Conservation (phyloP, 495 filamentous ascomycete genomes). For the Parmelia sp. region DNA sequence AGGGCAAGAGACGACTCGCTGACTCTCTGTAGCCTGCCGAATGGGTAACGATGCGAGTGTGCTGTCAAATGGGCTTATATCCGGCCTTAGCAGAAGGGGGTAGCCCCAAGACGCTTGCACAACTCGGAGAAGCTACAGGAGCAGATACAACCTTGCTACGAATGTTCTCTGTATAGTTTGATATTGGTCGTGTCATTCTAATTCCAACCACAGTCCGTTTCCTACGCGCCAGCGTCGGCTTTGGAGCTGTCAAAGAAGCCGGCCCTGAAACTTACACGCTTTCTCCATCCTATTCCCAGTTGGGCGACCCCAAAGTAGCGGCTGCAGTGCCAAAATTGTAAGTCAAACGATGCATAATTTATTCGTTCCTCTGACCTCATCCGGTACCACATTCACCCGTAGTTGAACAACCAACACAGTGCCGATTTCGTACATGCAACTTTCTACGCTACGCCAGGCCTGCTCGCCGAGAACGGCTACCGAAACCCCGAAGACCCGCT, state of each 20-base stretch:
- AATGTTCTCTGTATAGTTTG: background rate
- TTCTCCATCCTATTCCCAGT: background rate
- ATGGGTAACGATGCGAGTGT: conserved; percentile 5
- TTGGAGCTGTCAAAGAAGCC: background rate
- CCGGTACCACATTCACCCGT: too few species aligned
- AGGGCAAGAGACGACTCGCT: background rate
- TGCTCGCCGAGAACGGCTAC: background rate
- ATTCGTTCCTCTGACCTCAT: too few species aligned
- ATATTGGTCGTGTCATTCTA: background rate
- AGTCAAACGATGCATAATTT: background rate
- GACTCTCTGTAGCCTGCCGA: background rate
- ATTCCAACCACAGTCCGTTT: background rate
- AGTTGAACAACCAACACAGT: background rate
- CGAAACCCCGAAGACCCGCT: conserved; percentile 1
- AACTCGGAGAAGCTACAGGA: background rate
- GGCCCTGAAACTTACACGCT: background rate
- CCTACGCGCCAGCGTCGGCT: background rate
- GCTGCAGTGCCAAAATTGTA: conserved; percentile 3
- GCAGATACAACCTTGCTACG: background rate
- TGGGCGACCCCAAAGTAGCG: conserved; percentile 1
- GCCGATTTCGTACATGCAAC: conserved; percentile 3
- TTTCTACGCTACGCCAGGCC: background rate
- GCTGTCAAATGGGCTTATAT: conserved; percentile 7
- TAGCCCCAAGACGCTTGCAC: background rate
- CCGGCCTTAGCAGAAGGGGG: conserved; percentile 2